Conservation (phyloP, 1,284 basidiomycete genomes). For the Moniliophthora roreri region DNA sequence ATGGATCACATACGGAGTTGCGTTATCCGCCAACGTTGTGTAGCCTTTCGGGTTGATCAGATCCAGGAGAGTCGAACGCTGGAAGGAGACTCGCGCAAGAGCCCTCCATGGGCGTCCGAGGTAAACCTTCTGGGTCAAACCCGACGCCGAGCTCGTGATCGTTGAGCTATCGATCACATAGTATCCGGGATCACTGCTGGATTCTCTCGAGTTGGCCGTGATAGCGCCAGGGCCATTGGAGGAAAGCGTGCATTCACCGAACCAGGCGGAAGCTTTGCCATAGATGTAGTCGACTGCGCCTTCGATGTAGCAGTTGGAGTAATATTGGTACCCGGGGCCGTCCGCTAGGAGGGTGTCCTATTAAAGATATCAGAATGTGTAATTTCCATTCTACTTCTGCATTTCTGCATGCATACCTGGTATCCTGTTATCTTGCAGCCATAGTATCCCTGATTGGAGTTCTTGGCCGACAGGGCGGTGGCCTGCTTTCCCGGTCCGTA, state of each 20-base stretch:
- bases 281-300: slow-evolving; percentile 29
- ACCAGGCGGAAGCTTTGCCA: slow-evolving; percentile 26
- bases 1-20: slow-evolving; percentile 22
- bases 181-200: slow-evolving; percentile 19
- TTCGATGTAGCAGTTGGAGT: slow-evolving; percentile 27
- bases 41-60: slow-evolving; percentile 24
- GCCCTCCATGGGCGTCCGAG: slow-evolving; percentile 18
- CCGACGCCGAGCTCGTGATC: slow-evolving; percentile 19
- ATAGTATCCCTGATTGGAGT: slow-evolving; percentile 24
- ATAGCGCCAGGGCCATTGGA: slow-evolving; percentile 26
- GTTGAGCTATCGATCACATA: slow-evolving; percentile 27
- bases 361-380: neutral
- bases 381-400: neutral
- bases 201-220: slow-evolving; percentile 25
- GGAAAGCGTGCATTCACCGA: slow-evolving; percentile 26
- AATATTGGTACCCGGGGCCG: slow-evolving; percentile 18
- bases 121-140: slow-evolving; percentile 21
- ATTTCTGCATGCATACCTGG: slow-evolving; percentile 7
- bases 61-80: slow-evolving; percentile 20
- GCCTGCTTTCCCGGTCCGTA: slow-evolving; percentile 26
- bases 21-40: slow-evolving; percentile 24
- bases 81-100: slow-evolving; percentile 26
- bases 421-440: slow-evolving; percentile 24
- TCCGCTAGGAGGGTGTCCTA: slow-evolving; percentile 18
- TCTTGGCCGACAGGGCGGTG: slow-evolving; percentile 24